phyloP scores from a whole-genome alignment of 139 green algal species.

The Gonium pectorale region DNA sequence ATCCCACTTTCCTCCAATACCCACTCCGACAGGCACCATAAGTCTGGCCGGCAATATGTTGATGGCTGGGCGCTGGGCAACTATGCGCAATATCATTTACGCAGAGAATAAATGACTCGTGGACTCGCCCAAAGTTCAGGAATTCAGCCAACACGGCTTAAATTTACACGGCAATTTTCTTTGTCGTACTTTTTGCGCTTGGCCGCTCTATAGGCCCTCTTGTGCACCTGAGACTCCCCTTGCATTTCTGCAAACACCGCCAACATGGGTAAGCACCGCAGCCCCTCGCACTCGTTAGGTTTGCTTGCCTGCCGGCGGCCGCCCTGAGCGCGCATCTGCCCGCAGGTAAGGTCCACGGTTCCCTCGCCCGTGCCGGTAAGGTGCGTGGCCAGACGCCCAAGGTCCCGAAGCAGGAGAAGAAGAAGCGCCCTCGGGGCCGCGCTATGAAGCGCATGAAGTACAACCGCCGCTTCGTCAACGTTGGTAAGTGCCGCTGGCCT shows the following conservation, averaged over 20 bases:
- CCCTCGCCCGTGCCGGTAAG: slow-evolving; percentile 98
- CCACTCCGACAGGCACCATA: too few relatives aligned
- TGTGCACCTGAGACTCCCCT: too few relatives aligned
- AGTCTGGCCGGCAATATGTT: too few relatives aligned
- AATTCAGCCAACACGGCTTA: too few relatives aligned
- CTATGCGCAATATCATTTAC: too few relatives aligned
- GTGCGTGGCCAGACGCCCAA: slow-evolving; percentile 99
- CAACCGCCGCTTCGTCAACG: slow-evolving; percentile 95
- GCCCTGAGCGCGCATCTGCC: background rate
- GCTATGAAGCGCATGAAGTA: slow-evolving; percentile 98
- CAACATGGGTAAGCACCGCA: slow-evolving; percentile 12
- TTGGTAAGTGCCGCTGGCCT: slow-evolving; percentile 62
- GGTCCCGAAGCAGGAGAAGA: slow-evolving; percentile 99
- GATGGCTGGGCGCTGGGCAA: too few relatives aligned
- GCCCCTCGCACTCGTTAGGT: background rate
- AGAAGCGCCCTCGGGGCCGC: slow-evolving; percentile 93
- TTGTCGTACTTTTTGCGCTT: too few relatives aligned
- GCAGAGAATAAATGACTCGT: too few relatives aligned
- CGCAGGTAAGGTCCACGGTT: slow-evolving; percentile 99
- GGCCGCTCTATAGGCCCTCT: too few relatives aligned
- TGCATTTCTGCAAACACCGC: slow-evolving; percentile 23
- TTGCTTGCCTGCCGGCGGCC: background rate
- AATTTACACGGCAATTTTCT: too few relatives aligned
- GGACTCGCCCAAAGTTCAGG: too few relatives aligned
- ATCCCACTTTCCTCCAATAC: too few relatives aligned